Conservation (phyloP, 1,139 yeast species). For the Scheffersomyces illinoinensis region DNA sequence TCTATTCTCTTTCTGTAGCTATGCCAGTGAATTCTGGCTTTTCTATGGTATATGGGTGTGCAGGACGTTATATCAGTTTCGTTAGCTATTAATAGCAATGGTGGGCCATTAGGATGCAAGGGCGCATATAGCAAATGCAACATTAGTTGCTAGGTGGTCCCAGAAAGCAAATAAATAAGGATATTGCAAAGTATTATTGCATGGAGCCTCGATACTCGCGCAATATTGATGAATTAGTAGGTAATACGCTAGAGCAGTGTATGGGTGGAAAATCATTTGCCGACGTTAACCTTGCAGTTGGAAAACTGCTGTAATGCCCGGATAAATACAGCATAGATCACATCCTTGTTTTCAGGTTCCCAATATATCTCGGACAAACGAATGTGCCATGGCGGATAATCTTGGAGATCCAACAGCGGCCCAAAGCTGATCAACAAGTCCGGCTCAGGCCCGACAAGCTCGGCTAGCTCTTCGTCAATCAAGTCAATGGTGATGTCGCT, state of each 20-base stretch:
- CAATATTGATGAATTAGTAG: not conserved
- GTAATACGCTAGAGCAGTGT: not conserved
- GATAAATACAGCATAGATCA: constrained; percentile 80
- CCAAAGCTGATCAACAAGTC: constrained; percentile 83
- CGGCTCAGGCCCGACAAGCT: constrained; percentile 86
- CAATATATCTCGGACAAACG: constrained; percentile 87
- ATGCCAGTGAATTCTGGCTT: not conserved
- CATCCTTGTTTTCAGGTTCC: constrained; percentile 81
- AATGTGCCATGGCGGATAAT: constrained; percentile 98
- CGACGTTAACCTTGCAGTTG: constrained; percentile 81
- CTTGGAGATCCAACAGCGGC: constrained; percentile 85
- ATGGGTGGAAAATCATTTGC: constrained; percentile 45
- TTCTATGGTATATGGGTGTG: not conserved
- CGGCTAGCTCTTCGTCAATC: constrained; percentile 72
- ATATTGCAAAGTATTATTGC: not conserved
- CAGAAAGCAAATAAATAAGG: not conserved
- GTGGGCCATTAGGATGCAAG: not conserved
- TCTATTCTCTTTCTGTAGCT: not conserved
- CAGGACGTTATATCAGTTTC: not conserved
- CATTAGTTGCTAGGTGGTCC: not conserved
- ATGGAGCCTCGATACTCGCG: not conserved
- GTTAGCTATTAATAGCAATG: not conserved
- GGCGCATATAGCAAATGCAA: not conserved
- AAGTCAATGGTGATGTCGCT: constrained; percentile 72
- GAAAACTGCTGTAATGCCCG: constrained; percentile 82